Percentiles rank a stretch among this genome's conserved stretches.
These are phyloP conservation scores for Hylodesmum podocarpum DNA, from an alignment of 306 rosid genomes.

Conservation along the genomic window DNA sequence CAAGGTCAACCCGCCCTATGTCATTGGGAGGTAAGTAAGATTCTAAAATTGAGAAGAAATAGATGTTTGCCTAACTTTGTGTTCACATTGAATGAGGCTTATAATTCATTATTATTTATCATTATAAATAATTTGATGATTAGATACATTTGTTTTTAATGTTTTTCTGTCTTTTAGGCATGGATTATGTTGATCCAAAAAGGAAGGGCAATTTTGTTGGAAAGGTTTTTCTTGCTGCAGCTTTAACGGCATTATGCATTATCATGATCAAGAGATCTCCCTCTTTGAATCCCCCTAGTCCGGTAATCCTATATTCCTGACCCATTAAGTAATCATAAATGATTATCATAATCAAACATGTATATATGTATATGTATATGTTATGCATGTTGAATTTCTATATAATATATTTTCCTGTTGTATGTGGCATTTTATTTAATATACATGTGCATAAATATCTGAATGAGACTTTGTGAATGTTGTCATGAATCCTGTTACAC, in stretches of 20 bases:
- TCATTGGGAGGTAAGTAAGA: conserved; percentile 87
- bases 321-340: not conserved
- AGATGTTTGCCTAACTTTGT: not conserved
- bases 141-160: conserved; percentile 4
- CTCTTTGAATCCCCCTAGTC: conserved; percentile 65
- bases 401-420: not conserved
- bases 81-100: not conserved
- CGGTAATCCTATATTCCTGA: conserved; percentile 46
- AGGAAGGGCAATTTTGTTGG: conserved; percentile 70
- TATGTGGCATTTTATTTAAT: not conserved
- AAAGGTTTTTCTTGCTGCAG: conserved; percentile 75
- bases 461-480: not conserved
- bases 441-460: not conserved
- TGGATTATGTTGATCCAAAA: conserved; percentile 84
- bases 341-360: not conserved
- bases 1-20: conserved; percentile 68
- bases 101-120: not conserved
- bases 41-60: conserved; percentile 6
- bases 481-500: not conserved
- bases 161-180: conserved; percentile 50
- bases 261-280: conserved; percentile 85
- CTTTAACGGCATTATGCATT: conserved; percentile 72
- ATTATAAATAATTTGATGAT: not conserved
- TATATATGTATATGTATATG: not conserved
- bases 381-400: not conserved